Base-by-base conservation (phyloP, 1,139 yeast genomes). In the Hansenula sp. region DNA sequence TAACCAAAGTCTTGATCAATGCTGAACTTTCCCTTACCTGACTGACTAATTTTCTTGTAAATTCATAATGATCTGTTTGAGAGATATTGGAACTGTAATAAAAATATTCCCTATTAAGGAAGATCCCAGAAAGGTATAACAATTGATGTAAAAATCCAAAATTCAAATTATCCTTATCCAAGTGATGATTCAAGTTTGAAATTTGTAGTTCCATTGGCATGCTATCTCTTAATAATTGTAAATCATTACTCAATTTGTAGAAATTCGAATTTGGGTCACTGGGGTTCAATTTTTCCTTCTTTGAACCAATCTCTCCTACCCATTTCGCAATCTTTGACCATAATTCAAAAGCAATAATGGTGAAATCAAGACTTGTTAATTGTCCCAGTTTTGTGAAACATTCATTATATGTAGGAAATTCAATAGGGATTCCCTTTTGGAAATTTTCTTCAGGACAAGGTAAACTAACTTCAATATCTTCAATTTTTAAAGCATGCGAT, bases 61-160 rank as follows among this genome's bases (percentile, higher is more conserved):
- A 56, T 17, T 43, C 41, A 17, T 51, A 49, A 67, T 70, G 66
- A 67, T 70, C 63, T 10, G 60, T 60, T 15, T 50, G 45, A 0
- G 69, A 66, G 28, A 64, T 53, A n/a, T 58, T 58, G 0, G 70
- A 69, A 38, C 58, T 55, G 41, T 67, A 59, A 45, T 63, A 68
- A 33, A 67, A 63, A 46, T 67, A 68, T 48, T 68, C 72, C 42
- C 73, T 51, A 43, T 62, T 62, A 17, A 69, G 49, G 25, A 48
- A 68, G 59, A 29, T 66, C 56, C 68, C 54, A 42, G 71, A 65
- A n/a, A 67, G 49, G 43, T 61, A 61, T 24, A 57, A 51, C 16
- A 70, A 49, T 2, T 69, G 66, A 48, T 67, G 72, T 38, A 68
- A 58, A 43, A 67, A 69, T 1, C 71, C 72, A 58, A 58, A 68